Evolutionary conservation across 2,329 filamentous ascomycete genomes (phyloP).

Genomic region (Diaporthe citri): DNA sequence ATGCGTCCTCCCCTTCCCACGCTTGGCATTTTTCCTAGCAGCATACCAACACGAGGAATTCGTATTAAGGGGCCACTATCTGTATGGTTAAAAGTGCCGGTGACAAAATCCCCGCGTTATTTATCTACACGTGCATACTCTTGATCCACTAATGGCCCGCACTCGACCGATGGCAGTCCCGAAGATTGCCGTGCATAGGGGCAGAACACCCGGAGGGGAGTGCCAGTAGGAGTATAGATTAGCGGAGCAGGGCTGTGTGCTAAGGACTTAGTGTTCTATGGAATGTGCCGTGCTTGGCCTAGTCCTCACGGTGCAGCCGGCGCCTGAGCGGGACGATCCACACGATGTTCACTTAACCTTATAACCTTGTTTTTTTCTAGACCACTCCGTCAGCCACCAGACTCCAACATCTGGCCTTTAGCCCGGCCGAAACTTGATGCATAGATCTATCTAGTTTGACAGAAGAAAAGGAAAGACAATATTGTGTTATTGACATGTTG

Average conservation of each 20-base stretch:
- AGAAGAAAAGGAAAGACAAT: background rate
- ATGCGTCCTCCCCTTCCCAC: slow-evolving; percentile 10
- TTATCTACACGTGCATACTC: background rate
- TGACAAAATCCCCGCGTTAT: background rate
- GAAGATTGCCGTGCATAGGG: background rate
- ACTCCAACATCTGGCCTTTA: background rate
- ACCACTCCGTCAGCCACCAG: background rate
- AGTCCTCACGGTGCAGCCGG: background rate
- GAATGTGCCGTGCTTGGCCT: background rate
- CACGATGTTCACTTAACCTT: background rate
- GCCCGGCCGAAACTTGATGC: background rate
- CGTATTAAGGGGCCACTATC: slow-evolving; percentile 15
- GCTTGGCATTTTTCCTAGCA: slow-evolving; percentile 8
- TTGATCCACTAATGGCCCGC: background rate
- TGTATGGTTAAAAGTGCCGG: background rate
- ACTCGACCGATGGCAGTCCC: background rate
- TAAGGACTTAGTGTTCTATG: background rate
- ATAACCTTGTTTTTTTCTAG: background rate
- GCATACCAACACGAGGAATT: background rate
- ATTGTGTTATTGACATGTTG: background rate
- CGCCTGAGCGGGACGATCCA: background rate
- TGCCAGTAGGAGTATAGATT: background rate
- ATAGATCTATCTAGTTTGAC: no score
- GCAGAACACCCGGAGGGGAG: background rate
- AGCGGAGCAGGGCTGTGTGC: background rate